Evolutionary conservation across 169 alveolate species (phyloP).

Genomic region (Blepharisma undulans): DNA sequence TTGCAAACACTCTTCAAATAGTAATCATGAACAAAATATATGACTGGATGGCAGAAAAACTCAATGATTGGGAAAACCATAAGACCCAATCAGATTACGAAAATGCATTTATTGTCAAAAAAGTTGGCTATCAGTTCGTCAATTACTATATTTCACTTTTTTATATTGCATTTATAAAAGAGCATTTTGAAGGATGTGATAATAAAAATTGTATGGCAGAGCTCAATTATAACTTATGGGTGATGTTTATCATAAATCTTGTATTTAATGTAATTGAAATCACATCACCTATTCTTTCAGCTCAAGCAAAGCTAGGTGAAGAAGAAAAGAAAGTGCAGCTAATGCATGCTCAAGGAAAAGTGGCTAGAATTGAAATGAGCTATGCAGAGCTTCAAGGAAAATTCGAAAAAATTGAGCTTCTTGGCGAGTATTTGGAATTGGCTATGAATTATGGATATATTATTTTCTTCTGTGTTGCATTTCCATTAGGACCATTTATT

Average conservation of each 20-base stretch:
- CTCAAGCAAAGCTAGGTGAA: neutral
- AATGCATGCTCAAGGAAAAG: neutral
- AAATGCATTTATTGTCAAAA: slow-evolving; percentile 48
- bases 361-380: neutral
- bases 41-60: slow-evolving; percentile 21
- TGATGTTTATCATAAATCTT: slow-evolving; percentile 38
- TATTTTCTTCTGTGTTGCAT: slow-evolving; percentile 56
- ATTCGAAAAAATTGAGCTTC: neutral
- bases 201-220: slow-evolving; percentile 31
- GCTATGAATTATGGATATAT: slow-evolving; percentile 55
- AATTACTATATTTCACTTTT: slow-evolving; percentile 52
- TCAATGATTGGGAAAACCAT: slow-evolving; percentile 60
- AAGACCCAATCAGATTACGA: slow-evolving; percentile 56
- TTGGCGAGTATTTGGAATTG: slow-evolving; percentile 47
- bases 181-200: slow-evolving; percentile 43
- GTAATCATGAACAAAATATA: slow-evolving; percentile 44
- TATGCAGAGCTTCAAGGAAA: slow-evolving; percentile 34
- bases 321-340: slow-evolving; percentile 30
- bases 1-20: slow-evolving; percentile 49
- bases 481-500: slow-evolving; percentile 56
- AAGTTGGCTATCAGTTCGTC: slow-evolving; percentile 53
- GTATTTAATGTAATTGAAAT: slow-evolving; percentile 35
- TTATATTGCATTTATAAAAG: slow-evolving; percentile 53
- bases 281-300: slow-evolving; percentile 2
- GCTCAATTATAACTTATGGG: slow-evolving; percentile 41